Conservation (phyloP, 106 monocot species). For the Chionographis japonica region DNA sequence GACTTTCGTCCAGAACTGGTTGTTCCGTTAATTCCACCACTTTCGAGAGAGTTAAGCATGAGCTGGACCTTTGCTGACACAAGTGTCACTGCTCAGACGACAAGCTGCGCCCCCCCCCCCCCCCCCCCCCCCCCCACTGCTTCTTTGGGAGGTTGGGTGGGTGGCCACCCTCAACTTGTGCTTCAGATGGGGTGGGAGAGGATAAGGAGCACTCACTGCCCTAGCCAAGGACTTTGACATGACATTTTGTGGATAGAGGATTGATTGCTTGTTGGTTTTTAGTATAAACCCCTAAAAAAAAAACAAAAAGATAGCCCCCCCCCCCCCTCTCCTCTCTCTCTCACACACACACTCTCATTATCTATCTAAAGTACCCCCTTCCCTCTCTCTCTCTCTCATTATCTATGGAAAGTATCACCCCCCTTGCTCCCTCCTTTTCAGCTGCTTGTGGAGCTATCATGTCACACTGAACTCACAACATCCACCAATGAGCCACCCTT, state of each 20-base stretch:
- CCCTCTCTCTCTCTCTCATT: not conserved
- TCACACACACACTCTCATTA: not conserved
- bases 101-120: not conserved
- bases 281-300: not conserved
- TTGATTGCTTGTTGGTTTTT: not conserved
- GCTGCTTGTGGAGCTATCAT: not conserved
- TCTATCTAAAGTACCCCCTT: too few species aligned
- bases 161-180: slow-evolving; percentile 1
- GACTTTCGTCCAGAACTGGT: too few species aligned
- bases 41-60: not conserved
- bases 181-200: not conserved
- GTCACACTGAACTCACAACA: not conserved
- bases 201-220: slow-evolving; percentile 10
- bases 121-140: not conserved
- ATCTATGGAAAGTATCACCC: too few species aligned
- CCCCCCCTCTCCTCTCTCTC: too few species aligned
- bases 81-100: slow-evolving; percentile 3
- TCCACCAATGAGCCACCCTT: not conserved
- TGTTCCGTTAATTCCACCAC: too few species aligned
- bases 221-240: slow-evolving; percentile 1
- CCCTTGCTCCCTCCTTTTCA: too few species aligned
- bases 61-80: not conserved
- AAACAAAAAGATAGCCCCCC: not conserved
- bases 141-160: not conserved
- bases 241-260: slow-evolving; percentile 1